These are phyloP conservation scores for Penicilliopsis zonata DNA, from an alignment of 495 filamentous ascomycete genomes.

Conservation along the genomic window DNA sequence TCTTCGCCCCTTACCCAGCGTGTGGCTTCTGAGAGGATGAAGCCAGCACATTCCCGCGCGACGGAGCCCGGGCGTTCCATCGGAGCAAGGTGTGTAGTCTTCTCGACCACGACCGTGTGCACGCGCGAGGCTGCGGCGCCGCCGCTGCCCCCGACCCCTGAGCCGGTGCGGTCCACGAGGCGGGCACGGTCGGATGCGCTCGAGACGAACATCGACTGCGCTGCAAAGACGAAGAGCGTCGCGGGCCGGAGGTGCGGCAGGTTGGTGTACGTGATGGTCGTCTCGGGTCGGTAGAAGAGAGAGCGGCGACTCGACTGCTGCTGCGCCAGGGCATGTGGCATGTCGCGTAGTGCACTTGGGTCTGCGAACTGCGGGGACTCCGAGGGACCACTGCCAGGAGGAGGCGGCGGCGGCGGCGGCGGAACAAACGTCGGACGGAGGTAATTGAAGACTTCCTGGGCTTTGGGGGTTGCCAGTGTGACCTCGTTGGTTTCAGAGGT, in stretches of 20 bases:
- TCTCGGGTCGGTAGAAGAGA: conserved; percentile 39
- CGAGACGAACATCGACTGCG: conserved; percentile 34
- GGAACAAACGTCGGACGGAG: conserved; percentile 14
- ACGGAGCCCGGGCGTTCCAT: neutral
- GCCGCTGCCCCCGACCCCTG: conserved; percentile 16
- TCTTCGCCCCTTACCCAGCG: neutral
- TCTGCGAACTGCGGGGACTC: neutral
- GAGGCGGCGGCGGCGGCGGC: too few species aligned
- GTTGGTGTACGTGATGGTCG: conserved; percentile 1
- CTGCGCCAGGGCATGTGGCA: too few species aligned
- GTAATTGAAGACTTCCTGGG: conserved; percentile 33
- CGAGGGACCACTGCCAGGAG: too few species aligned
- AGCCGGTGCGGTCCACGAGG: conserved; percentile 4
- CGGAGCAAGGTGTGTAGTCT: neutral
- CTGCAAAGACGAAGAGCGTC: conserved; percentile 54
- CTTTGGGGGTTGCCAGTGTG: conserved; percentile 32
- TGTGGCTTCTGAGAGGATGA: neutral
- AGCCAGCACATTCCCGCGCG: neutral
- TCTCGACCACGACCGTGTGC: neutral
- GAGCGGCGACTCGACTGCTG: conserved; percentile 17
- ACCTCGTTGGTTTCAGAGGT: conserved; percentile 25
- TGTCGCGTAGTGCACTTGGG: neutral
- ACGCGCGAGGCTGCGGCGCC: conserved; percentile 10
- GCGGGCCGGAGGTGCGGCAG: conserved; percentile 31
- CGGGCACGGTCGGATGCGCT: conserved; percentile 6